A percentile compares a stretch with the other conserved stretches of the same genome.
Conservation (phyloP, 208 protist species). For the Blastocrithidia nonstop region DNA sequence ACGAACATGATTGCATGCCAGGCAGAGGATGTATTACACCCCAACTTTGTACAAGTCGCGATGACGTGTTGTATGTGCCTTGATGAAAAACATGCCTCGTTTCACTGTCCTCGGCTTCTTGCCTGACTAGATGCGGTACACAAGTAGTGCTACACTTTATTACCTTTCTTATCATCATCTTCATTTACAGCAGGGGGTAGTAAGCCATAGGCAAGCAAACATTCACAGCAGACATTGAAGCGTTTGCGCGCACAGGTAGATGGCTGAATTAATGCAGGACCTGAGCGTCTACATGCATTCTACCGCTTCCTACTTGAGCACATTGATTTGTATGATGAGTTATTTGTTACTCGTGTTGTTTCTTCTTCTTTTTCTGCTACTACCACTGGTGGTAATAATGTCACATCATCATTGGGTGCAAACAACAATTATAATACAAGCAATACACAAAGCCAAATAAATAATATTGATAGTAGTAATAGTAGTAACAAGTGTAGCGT, state of each 20-base stretch:
- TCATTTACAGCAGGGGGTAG: too few relatives aligned
- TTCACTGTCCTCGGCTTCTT: constrained; percentile 41
- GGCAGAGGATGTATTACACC: constrained; percentile 20
- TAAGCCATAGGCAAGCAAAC: neutral
- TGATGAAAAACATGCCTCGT: constrained; percentile 62
- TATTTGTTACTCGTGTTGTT: too few relatives aligned
- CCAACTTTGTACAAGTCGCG: constrained; percentile 77
- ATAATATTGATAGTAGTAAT: neutral
- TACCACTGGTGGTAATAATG: too few relatives aligned
- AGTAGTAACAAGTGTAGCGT: neutral
- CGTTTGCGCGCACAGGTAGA: constrained; percentile 60
- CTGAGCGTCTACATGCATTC: constrained; percentile 66
- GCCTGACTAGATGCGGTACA: constrained; percentile 45
- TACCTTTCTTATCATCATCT: constrained; percentile 1
- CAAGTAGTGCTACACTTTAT: neutral
- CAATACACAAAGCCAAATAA: too few relatives aligned
- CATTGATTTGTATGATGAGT: constrained; percentile 20
- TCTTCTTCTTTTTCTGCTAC: neutral
- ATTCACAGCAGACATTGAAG: constrained; percentile 8
- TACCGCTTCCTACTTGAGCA: constrained; percentile 54
- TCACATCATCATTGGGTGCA: too few relatives aligned
- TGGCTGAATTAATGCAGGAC: constrained; percentile 64
- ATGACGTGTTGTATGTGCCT: constrained; percentile 82
- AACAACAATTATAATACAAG: too few relatives aligned
- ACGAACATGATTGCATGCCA: constrained; percentile 3